Conservation (phyloP, 139 green algal genomes). For the Chlamydomonas eustigma region DNA sequence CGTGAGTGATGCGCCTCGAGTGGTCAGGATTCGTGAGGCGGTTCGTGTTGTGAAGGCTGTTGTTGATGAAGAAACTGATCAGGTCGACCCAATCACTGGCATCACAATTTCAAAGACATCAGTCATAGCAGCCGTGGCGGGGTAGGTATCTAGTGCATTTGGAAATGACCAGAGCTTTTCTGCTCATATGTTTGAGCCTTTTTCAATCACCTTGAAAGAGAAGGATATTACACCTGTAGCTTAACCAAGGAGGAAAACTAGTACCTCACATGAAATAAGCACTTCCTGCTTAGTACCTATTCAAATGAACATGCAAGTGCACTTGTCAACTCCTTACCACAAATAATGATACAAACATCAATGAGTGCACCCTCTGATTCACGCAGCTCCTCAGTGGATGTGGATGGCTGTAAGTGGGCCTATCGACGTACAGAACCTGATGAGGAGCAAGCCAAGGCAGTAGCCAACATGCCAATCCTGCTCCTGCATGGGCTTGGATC, state of each 20-base stretch:
- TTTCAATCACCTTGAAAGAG: not conserved
- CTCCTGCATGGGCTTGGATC: constrained; percentile 68
- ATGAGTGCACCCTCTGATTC: not conserved
- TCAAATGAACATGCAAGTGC: not conserved
- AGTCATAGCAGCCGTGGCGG: not conserved
- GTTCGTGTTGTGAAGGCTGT: not conserved
- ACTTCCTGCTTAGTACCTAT: not conserved
- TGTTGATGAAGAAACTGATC: not conserved
- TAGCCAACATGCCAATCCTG: constrained; percentile 48
- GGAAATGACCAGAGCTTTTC: too few relatives aligned
- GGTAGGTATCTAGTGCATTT: not conserved
- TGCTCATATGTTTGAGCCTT: not conserved
- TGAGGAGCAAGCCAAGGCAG: not conserved
- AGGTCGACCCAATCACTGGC: constrained; percentile 9
- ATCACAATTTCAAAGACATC: constrained; percentile 9
- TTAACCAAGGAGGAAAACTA: not conserved
- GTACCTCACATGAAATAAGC: not conserved
- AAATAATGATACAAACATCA: not conserved
- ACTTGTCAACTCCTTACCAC: not conserved
- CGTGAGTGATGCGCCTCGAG: too few relatives aligned
- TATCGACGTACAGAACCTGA: constrained; percentile 47
- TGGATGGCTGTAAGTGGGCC: constrained; percentile 36
- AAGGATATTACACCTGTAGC: not conserved
- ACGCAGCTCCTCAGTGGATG: constrained; percentile 1
- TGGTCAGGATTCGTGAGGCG: too few relatives aligned